Evolutionary conservation across 345 rosid species (phyloP).

Genomic region (Linum lewisii): DNA sequence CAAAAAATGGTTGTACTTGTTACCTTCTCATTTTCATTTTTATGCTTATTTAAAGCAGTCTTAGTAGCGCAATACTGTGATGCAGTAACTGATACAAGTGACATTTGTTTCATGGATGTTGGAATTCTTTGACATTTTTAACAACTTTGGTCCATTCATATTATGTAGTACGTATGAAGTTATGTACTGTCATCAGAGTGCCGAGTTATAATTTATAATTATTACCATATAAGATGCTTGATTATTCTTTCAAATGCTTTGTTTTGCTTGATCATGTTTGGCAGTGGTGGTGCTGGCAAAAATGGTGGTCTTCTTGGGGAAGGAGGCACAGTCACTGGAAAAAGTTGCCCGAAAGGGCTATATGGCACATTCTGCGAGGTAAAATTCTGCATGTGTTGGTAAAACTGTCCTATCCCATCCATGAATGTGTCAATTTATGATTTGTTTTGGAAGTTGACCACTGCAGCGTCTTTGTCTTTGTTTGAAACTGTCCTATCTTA

Average conservation of each 20-base stretch:
- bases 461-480: neutral
- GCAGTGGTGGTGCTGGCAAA: slow-evolving; percentile 88
- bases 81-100: neutral
- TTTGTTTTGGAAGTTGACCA: neutral
- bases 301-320: slow-evolving; percentile 76
- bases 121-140: neutral
- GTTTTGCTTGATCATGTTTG: slow-evolving; percentile 21
- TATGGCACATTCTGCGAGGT: slow-evolving; percentile 92
- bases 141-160: neutral
- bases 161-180: neutral
- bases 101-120: neutral
- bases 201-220: neutral
- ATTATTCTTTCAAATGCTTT: neutral
- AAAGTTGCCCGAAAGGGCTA: slow-evolving; percentile 83
- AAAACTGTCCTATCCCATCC: neutral
- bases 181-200: neutral
- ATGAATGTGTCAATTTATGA: neutral
- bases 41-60: neutral
- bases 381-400: neutral
- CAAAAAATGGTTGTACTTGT: neutral
- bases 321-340: slow-evolving; percentile 82
- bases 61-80: neutral
- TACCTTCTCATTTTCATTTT: neutral
- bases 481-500: too few species aligned
- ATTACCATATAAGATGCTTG: neutral